Evolutionary conservation across 805 yeast species (phyloP), one percentile per base, ranked within the genome.

Genomic region (Babjeviella inositovora): DNA sequence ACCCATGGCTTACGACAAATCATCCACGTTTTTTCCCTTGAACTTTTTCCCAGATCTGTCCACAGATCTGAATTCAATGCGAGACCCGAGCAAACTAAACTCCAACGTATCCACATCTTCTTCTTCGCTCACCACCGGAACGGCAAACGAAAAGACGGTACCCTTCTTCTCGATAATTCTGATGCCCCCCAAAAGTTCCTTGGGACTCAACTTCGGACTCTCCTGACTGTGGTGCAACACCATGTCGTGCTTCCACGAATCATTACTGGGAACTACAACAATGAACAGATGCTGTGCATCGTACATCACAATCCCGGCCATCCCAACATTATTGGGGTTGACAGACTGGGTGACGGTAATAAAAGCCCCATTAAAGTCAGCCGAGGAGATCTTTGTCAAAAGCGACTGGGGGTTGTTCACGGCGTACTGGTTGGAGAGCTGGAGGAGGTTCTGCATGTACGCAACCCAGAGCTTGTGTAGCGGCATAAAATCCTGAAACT

Each of bases 11-110:
- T 20, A 17, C 13, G 28, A 35, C 29, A 69, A 36, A 39, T 71
- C 77, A 28, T 66, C 75, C 17, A 79, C 81, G 15, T 66, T 62
- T 33, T 75, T 90, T 28, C 71, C 65, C 49, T 85, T 85, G 56
- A 82, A 82, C 51, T 85, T 82, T 36, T 77, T 67, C 13, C 74
- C 79, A 0, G 93, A 70, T 28, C 97, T 57, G 35, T 85, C 96
- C 7, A 68, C 67, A 19, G 85, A 59, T 41, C 92, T 60, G 29
- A 72, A 64, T 29, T 70, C 68, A 33, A 85, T 63, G 28, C 96
- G 53, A 20, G 82, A 74, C 1, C 97, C 97, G 7, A 84, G 46
- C 6, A 81, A 61, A 8, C 73, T 62, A 40, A 80, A 77, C 11
- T 61, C 63, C 9, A 71, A 33, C 12, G 50, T 47, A 2, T 56